These are phyloP conservation scores for Kodamaea arcana DNA, from an alignment of 1,139 yeast genomes.

Conservation along the genomic window DNA sequence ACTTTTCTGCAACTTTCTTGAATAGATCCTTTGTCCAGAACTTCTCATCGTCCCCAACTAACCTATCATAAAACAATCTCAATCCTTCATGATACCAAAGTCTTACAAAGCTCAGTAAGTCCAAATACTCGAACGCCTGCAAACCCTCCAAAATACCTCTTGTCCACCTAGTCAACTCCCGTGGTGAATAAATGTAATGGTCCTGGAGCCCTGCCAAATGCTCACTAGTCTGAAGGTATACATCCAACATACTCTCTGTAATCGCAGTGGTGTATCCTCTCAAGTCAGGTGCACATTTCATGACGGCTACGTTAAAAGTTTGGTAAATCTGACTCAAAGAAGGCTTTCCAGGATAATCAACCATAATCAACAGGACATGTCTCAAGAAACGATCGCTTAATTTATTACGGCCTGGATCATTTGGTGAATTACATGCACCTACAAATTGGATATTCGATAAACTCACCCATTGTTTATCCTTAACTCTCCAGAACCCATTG, in stretches of 20 bases:
- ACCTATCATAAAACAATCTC: slow-evolving; percentile 71
- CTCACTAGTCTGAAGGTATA: slow-evolving; percentile 47
- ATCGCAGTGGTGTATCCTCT: slow-evolving; percentile 50
- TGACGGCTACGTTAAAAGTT: slow-evolving; percentile 52
- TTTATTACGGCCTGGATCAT: slow-evolving; percentile 68
- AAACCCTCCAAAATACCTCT: slow-evolving; percentile 69
- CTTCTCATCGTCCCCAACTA: slow-evolving; percentile 48
- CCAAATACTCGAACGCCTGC: slow-evolving; percentile 29
- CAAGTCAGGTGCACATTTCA: slow-evolving; percentile 61
- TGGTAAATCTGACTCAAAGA: slow-evolving; percentile 69
- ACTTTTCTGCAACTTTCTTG: slow-evolving; percentile 25
- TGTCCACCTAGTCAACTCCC: slow-evolving; percentile 88
- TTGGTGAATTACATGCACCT: slow-evolving; percentile 92
- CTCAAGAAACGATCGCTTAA: slow-evolving; percentile 65
- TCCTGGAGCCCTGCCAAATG: slow-evolving; percentile 37
- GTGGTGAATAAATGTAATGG: slow-evolving; percentile 81
- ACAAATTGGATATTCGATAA: slow-evolving; percentile 73
- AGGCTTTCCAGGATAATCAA: slow-evolving; percentile 71
- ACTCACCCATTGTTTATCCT: slow-evolving; percentile 61
- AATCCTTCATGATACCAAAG: slow-evolving; percentile 83
- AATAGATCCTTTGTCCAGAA: slow-evolving; percentile 50
- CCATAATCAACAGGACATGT: slow-evolving; percentile 64
- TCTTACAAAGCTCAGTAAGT: slow-evolving; percentile 47
- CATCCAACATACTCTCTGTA: slow-evolving; percentile 63
- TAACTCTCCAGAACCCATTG: slow-evolving; percentile 71